Conservation (phyloP, 345 rosid species). For the Linum usitatissimum region DNA sequence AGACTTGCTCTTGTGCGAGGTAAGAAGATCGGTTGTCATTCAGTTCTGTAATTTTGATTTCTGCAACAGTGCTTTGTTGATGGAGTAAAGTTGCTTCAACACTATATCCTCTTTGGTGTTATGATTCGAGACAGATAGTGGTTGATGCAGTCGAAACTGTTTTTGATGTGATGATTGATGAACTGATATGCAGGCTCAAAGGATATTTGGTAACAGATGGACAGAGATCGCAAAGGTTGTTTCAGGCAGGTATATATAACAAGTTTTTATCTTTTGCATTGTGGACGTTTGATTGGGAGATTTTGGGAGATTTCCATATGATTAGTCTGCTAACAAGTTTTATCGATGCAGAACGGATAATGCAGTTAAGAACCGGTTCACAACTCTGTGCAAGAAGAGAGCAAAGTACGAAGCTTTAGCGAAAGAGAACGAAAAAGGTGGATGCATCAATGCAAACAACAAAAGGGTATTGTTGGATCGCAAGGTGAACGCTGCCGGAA, state of each 20-base stretch:
- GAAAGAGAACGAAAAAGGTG: conserved; percentile 45
- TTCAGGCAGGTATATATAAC: conserved; percentile 71
- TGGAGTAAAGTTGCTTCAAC: too few species aligned
- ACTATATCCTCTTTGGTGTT: neutral
- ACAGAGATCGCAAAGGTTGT: conserved; percentile 99
- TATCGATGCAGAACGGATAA: conserved; percentile 70
- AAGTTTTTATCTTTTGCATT: neutral
- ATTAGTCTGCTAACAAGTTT: neutral
- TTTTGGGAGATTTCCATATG: neutral
- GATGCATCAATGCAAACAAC: conserved; percentile 48
- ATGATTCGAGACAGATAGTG: neutral
- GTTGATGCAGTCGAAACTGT: neutral
- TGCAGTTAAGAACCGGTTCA: conserved; percentile 91
- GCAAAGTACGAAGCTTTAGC: conserved; percentile 88
- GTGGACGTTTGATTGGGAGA: neutral
- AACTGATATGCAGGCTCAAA: conserved; percentile 61
- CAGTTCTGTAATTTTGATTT: neutral
- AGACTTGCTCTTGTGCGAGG: conserved; percentile 94
- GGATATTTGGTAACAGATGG: conserved; percentile 93
- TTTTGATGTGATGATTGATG: neutral
- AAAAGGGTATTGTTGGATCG: conserved; percentile 50
- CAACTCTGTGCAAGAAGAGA: conserved; percentile 96
- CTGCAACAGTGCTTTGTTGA: neutral
- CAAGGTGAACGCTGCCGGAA: conserved; percentile 31
- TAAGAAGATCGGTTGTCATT: conserved; percentile 7